Conservation (phyloP, 176 grass and related monocot genomes). For the Musa beccarii region DNA sequence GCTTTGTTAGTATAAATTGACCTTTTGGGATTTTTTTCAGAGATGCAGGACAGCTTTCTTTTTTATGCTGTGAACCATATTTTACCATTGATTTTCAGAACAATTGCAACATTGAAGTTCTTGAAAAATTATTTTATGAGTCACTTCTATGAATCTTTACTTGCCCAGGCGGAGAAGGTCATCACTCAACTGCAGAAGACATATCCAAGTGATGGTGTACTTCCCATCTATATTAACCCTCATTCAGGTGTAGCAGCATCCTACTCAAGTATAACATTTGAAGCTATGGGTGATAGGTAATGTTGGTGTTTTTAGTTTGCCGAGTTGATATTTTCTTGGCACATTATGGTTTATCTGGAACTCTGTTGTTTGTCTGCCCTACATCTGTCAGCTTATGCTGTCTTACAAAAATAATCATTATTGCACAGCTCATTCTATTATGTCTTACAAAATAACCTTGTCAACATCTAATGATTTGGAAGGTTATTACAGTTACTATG, state of each 20-base stretch:
- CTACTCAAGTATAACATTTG: slow-evolving; percentile 96
- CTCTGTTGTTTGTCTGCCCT: too few relatives aligned
- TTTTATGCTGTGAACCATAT: too few relatives aligned
- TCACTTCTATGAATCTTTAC: not conserved
- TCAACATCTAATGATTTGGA: not conserved
- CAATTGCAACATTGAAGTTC: too few relatives aligned
- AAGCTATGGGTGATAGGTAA: slow-evolving; percentile 99
- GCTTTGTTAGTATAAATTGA: too few relatives aligned
- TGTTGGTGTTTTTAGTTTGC: slow-evolving; percentile 6
- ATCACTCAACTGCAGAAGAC: slow-evolving; percentile 89
- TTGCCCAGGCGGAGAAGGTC: slow-evolving; percentile 63
- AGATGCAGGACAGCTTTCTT: too few relatives aligned
- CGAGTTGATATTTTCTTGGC: too few relatives aligned
- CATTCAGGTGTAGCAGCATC: slow-evolving; percentile 59
- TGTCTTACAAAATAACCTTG: too few relatives aligned
- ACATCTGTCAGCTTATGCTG: slow-evolving; percentile 11
- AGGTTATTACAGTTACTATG: slow-evolving; percentile 71
- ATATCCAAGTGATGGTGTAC: slow-evolving; percentile 88
- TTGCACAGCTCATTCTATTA: too few relatives aligned
- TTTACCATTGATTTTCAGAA: too few relatives aligned
- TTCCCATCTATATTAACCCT: slow-evolving; percentile 95
- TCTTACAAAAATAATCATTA: not conserved
- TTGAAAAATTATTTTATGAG: not conserved
- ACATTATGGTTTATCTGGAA: too few relatives aligned
- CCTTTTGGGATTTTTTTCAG: too few relatives aligned